A percentile compares a stretch with the other conserved stretches of the same genome.
Conservation (phyloP, 306 rosid species). For the Rosa lucieae region DNA sequence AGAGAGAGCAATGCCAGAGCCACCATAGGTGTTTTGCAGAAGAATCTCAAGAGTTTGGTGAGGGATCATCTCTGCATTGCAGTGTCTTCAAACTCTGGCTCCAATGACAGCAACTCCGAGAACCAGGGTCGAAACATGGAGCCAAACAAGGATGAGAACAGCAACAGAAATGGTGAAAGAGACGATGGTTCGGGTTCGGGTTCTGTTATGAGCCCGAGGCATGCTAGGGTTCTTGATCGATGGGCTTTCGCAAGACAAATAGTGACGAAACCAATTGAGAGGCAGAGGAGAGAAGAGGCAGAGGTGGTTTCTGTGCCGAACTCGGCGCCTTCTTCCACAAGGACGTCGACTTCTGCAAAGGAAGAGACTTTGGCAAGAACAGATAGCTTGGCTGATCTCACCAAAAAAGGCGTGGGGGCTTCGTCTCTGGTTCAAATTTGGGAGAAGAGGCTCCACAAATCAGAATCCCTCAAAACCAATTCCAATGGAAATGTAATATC, state of each 20-base stretch:
- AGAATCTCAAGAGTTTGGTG: constrained; percentile 52
- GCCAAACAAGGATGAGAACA: constrained; percentile 15
- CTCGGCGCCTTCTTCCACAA: constrained; percentile 12
- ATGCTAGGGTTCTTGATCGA: constrained; percentile 21
- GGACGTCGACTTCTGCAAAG: constrained; percentile 27
- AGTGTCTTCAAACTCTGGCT: constrained; percentile 32
- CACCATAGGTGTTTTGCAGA: constrained; percentile 45
- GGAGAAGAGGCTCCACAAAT: constrained; percentile 72
- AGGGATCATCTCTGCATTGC: constrained; percentile 52
- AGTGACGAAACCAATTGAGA: constrained; percentile 36
- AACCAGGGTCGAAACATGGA: constrained; percentile 17
- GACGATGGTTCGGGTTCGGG: neutral
- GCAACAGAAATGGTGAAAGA: neutral
- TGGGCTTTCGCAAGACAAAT: constrained; percentile 26
- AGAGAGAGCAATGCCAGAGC: constrained; percentile 39
- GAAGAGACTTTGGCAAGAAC: constrained; percentile 27
- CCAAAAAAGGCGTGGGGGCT: constrained; percentile 65
- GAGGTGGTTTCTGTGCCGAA: constrained; percentile 21
- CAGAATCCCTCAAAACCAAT: constrained; percentile 21
- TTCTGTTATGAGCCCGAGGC: constrained; percentile 20
- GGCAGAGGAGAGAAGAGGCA: constrained; percentile 28
- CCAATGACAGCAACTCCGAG: constrained; percentile 25
- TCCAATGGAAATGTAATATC: neutral
- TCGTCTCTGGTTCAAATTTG: constrained; percentile 88
- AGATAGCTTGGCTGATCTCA: constrained; percentile 23